These are phyloP conservation scores for Abrus pulchellus DNA, from an alignment of 306 rosid species.

Conservation along the genomic window DNA sequence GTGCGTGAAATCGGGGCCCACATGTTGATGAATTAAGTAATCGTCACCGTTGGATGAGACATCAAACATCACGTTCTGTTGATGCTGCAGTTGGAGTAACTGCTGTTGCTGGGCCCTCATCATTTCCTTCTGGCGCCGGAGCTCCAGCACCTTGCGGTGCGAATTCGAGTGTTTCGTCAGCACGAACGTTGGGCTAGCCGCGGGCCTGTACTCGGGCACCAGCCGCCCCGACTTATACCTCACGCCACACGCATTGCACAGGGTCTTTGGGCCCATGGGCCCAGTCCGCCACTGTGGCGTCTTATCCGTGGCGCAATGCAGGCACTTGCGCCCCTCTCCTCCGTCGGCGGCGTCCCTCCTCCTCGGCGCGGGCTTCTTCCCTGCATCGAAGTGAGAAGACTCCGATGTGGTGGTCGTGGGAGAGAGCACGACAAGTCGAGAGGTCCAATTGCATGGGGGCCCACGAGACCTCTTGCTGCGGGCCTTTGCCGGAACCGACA, in stretches of 20 bases:
- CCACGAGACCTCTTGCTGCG: slow-evolving; percentile 90
- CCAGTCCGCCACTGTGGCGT: slow-evolving; percentile 98
- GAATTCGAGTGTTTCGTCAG: slow-evolving; percentile 95
- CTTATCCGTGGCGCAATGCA: slow-evolving; percentile 91
- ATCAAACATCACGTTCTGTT: slow-evolving; percentile 67
- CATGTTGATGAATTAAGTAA: slow-evolving; percentile 79
- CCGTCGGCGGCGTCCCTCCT: slow-evolving; percentile 64
- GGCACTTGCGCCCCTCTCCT: slow-evolving; percentile 73
- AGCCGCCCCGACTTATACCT: slow-evolving; percentile 86
- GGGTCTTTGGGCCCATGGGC: slow-evolving; percentile 86
- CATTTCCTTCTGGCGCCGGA: slow-evolving; percentile 89
- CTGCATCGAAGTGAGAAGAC: slow-evolving; percentile 42
- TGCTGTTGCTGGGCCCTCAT: slow-evolving; percentile 54
- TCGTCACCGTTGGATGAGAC: slow-evolving; percentile 76
- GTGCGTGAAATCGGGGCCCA: slow-evolving; percentile 73
- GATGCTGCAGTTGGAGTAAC: slow-evolving; percentile 59
- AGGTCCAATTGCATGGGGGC: slow-evolving; percentile 85
- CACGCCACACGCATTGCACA: slow-evolving; percentile 90
- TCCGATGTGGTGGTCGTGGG: slow-evolving; percentile 38
- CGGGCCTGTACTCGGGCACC: slow-evolving; percentile 94
- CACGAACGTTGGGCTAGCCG: slow-evolving; percentile 91
- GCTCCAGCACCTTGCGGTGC: slow-evolving; percentile 91
- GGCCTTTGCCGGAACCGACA: slow-evolving; percentile 83
- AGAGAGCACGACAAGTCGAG: slow-evolving; percentile 72
- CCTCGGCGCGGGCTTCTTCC: slow-evolving; percentile 55